A percentile compares a stretch with the other conserved stretches of the same genome.
phyloP scores from a whole-genome alignment of 805 yeast genomes.

The Ogataea chonburiensis region DNA sequence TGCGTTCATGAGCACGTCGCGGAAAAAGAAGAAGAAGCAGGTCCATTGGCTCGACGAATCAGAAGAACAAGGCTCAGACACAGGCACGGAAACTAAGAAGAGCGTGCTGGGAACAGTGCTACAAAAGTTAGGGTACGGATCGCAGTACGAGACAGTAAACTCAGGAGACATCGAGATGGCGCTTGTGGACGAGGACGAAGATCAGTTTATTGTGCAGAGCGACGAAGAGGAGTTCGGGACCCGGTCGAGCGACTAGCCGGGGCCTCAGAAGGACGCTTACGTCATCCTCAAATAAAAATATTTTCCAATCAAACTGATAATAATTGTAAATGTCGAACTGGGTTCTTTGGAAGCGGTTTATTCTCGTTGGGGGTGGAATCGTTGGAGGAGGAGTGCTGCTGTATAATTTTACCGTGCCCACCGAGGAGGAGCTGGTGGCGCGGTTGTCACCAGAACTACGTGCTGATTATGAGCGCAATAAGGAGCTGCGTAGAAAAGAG shows the following conservation, averaged over 20 bases:
- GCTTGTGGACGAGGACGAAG: slow-evolving; percentile 36
- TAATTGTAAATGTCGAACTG: slow-evolving; percentile 13
- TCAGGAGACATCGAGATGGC: slow-evolving; percentile 43
- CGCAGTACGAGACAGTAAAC: slow-evolving; percentile 34
- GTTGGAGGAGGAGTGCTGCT: slow-evolving; percentile 71
- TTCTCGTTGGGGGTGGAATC: slow-evolving; percentile 57
- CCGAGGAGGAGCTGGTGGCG: slow-evolving; percentile 76
- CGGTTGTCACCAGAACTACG: slow-evolving; percentile 80
- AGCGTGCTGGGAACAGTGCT: slow-evolving; percentile 23
- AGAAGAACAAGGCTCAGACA: slow-evolving; percentile 9
- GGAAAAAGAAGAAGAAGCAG: slow-evolving; percentile 31
- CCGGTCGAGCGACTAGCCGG: slow-evolving; percentile 8
- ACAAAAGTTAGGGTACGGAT: slow-evolving; percentile 38
- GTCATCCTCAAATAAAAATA: slow-evolving; percentile 1
- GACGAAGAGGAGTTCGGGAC: slow-evolving; percentile 42
- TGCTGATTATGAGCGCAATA: slow-evolving; percentile 67
- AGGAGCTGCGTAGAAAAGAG: slow-evolving; percentile 60
- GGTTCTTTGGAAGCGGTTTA: slow-evolving; percentile 30
- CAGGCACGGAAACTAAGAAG: no score
- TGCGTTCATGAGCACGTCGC: slow-evolving; percentile 22
- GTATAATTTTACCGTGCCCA: slow-evolving; percentile 75
- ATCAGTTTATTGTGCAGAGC: slow-evolving; percentile 48
- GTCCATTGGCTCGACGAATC: slow-evolving; percentile 36
- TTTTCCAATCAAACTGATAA: slow-evolving; percentile 1
- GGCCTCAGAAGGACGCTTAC: no score